Base-by-base conservation (phyloP, 176 grass and related monocot genomes). In the Dendrocalamus sinicus region DNA sequence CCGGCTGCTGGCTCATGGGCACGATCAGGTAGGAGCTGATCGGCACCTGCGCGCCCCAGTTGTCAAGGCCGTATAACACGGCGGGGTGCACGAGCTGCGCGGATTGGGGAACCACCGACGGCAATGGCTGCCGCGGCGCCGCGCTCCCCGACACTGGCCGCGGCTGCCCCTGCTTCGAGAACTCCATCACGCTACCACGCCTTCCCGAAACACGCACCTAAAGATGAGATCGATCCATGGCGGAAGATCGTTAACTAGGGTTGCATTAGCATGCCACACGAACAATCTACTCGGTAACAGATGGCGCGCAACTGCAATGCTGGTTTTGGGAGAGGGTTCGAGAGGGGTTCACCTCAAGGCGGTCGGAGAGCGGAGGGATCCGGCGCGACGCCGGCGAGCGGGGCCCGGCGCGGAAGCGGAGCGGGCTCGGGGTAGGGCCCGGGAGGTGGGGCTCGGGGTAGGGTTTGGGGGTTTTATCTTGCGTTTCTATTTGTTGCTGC, bases 121-220 rank as follows among this genome's bases (percentile, higher is more conserved):
- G 45, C 28, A 67, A 61, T 44, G 69, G 44, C 15, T 64, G 83
- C 14, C 67, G 75, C 17, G 65, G 52, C 26, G 40, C 35, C 69
- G 43, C 43, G 59, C 59, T 72, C 24, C 63, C 51, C 12, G 63
- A 30, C n/a, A 24, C 72, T 16, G 5, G 39, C 47, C 28, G 52
- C 19, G 51, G 48, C 45, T 70, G 79, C 22, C 80, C 72, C 66
- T 61, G 66, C 60, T 80, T 89, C n/a, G 75, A 13, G 52, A 80
- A 52, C 74, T 83, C 90, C 90, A 92, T 89, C 69, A 13, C 69
- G 14, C 39, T 20, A 30, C 82, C 26, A 23, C 77, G 37, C 41
- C 30, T 75, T 14, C 43, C 22, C 53, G 4, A 30, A 73, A 59
- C 75, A 37, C 48, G 79, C 28, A 32, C 67, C 51, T 13, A 59